phyloP scores from a whole-genome alignment of 1,284 basidiomycete species.

The Schizopora paradoxa region DNA sequence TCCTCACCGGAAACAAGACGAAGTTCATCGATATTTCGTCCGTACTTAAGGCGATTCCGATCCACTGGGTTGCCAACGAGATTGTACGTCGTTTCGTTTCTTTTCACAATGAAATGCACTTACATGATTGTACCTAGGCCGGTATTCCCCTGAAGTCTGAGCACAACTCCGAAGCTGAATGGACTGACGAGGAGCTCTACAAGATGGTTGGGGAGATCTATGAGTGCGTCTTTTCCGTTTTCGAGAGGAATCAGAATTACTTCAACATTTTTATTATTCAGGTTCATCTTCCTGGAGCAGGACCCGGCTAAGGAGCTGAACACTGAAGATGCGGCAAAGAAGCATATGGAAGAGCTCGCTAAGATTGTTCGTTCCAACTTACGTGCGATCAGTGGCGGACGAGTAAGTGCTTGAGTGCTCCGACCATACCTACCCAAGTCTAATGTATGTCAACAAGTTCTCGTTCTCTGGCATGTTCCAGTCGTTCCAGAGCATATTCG shows the following conservation, averaged over 20 bases:
- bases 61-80: conserved; percentile 63
- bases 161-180: conserved; percentile 45
- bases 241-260: neutral
- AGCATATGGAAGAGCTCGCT: conserved; percentile 48
- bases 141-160: conserved; percentile 70
- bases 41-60: conserved; percentile 60
- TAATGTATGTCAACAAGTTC: conserved; percentile 30
- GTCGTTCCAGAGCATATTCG: conserved; percentile 41
- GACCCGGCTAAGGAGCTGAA: conserved; percentile 53
- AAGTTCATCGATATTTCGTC: conserved; percentile 62
- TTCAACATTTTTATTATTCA: conserved; percentile 26
- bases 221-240: conserved; percentile 37
- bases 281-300: conserved; percentile 69
- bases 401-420: conserved; percentile 19
- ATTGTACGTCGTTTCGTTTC: conserved; percentile 42
- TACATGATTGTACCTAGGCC: conserved; percentile 37
- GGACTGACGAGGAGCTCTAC: conserved; percentile 58
- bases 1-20: conserved; percentile 44
- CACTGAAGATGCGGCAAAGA: conserved; percentile 44
- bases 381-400: conserved; percentile 19
- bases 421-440: neutral
- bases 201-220: conserved; percentile 64
- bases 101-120: neutral
- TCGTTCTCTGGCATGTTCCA: conserved; percentile 44
- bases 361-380: conserved; percentile 48